These are phyloP conservation scores for Lipomyces starkeyi DNA, from an alignment of 805 yeast species.

Conservation along the genomic window DNA sequence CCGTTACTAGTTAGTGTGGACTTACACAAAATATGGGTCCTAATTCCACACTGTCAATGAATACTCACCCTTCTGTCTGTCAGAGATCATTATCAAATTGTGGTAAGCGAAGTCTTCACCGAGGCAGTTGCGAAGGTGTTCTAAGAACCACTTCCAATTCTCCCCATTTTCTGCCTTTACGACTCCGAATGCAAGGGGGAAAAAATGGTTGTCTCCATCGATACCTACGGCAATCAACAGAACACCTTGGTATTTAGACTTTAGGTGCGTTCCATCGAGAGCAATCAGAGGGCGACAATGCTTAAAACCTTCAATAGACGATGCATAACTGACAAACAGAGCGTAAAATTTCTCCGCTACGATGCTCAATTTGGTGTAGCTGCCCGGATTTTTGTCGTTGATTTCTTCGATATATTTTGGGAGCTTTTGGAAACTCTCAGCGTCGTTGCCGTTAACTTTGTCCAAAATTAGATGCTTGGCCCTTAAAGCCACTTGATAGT, in stretches of 20 bases:
- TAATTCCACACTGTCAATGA: neutral
- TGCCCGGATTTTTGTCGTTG: neutral
- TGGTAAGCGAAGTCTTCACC: neutral
- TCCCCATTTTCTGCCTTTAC: conserved; percentile 8
- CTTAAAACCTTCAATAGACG: conserved; percentile 11
- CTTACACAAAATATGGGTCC: neutral
- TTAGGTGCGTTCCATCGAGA: conserved; percentile 12
- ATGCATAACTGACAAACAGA: neutral
- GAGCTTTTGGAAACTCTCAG: too few relatives aligned
- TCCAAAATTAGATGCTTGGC: too few relatives aligned
- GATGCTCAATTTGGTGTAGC: neutral
- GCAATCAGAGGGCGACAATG: conserved; percentile 25
- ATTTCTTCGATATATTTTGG: too few relatives aligned
- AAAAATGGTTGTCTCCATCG: conserved; percentile 19
- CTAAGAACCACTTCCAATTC: conserved; percentile 29
- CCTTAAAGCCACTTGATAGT: too few relatives aligned
- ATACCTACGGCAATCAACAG: too few relatives aligned
- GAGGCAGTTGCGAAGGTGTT: conserved; percentile 10
- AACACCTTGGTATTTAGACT: neutral
- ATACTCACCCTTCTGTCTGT: neutral
- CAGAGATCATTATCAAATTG: neutral
- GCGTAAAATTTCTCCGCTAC: neutral
- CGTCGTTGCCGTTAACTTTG: too few relatives aligned
- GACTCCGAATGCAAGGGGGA: conserved; percentile 26
- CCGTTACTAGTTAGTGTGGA: neutral